These are phyloP conservation scores for Trichoderma lentiforme DNA, from an alignment of 2,329 filamentous ascomycete genomes.

Conservation along the genomic window DNA sequence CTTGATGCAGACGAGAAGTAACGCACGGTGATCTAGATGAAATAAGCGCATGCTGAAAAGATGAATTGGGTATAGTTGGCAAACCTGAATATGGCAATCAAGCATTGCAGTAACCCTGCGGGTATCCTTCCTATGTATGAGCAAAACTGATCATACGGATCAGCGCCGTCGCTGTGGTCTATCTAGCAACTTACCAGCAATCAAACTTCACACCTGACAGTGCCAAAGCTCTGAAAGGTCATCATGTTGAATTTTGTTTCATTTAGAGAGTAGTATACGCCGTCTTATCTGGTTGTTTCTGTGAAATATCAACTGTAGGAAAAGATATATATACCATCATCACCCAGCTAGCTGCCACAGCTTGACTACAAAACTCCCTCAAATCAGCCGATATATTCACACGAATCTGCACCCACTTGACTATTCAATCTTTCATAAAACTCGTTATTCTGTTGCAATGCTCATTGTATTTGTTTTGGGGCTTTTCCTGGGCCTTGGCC, in stretches of 20 bases:
- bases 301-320: neutral
- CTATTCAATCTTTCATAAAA: neutral
- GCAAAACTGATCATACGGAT: neutral
- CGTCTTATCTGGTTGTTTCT: neutral
- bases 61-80: neutral
- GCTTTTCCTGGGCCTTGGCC: neutral
- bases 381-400: neutral
- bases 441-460: neutral
- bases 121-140: neutral
- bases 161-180: neutral
- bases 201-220: neutral
- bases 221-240: neutral
- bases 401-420: neutral
- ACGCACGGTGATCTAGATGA: neutral
- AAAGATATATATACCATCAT: neutral
- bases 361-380: neutral
- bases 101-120: neutral
- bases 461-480: neutral
- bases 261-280: neutral
- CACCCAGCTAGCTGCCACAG: neutral
- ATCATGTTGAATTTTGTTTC: neutral
- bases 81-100: neutral
- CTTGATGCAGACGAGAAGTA: neutral
- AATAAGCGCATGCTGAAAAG: neutral
- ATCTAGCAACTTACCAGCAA: neutral